Evolutionary conservation across 495 filamentous ascomycete species (phyloP).

Genomic region (Lophiostoma macrostomum): DNA sequence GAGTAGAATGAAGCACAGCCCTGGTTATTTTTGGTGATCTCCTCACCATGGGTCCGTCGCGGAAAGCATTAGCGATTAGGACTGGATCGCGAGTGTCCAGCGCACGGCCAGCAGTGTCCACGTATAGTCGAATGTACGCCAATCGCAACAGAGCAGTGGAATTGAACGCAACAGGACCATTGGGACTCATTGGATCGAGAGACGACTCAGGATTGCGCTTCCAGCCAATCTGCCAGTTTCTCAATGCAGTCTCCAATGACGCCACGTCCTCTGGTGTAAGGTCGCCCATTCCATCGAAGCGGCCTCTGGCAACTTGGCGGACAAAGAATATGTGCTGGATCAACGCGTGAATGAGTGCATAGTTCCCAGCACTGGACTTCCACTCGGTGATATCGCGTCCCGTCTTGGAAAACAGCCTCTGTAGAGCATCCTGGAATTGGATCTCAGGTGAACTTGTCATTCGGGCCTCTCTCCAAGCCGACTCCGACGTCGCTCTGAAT

Average conservation of each 20-base stretch:
- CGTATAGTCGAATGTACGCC: constrained; percentile 66
- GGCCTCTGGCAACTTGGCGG: constrained; percentile 38
- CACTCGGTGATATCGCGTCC: constrained; percentile 43
- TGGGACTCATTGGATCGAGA: constrained; percentile 50
- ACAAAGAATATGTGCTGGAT: constrained; percentile 67
- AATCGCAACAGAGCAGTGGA: constrained; percentile 63
- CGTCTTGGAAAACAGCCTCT: constrained; percentile 49
- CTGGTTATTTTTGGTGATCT: constrained; percentile 56
- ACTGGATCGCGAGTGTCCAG: constrained; percentile 62
- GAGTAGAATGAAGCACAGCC: constrained; percentile 65
- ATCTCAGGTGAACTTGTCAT: constrained; percentile 44
- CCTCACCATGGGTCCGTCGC: constrained; percentile 55
- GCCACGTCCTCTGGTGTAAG: constrained; percentile 20
- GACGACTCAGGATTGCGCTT: constrained; percentile 55
- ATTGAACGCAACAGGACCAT: constrained; percentile 63
- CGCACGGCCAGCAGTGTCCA: constrained; percentile 55
- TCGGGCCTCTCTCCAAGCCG: constrained; percentile 48
- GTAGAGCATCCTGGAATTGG: constrained; percentile 50
- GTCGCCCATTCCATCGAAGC: constrained; percentile 24
- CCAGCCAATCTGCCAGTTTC: constrained; percentile 62
- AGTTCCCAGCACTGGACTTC: constrained; percentile 60
- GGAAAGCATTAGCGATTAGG: constrained; percentile 57
- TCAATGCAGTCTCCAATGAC: constrained; percentile 45
- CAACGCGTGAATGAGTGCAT: constrained; percentile 65
- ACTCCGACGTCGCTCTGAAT: constrained; percentile 49